A percentile compares a stretch with the other conserved stretches of the same genome.
phyloP scores from a whole-genome alignment of 805 yeast genomes.

The Naumovozyma castellii region DNA sequence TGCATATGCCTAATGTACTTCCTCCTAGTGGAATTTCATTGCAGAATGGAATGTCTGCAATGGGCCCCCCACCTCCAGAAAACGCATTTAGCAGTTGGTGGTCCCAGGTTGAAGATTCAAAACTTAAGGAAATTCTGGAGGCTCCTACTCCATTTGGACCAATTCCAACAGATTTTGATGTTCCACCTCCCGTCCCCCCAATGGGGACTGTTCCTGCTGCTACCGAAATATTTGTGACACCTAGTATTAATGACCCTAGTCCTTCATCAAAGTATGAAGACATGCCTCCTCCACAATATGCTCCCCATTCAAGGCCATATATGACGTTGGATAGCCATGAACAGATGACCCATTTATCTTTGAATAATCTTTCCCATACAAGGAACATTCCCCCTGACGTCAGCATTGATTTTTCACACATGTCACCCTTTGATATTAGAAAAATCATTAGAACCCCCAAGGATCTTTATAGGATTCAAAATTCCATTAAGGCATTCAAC shows the following conservation, averaged over 20 bases:
- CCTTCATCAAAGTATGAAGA: not conserved
- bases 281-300: not conserved
- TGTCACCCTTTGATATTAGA: slow-evolving; percentile 16
- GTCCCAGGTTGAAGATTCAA: slow-evolving; percentile 34
- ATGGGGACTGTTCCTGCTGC: too few relatives aligned
- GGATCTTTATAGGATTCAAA: slow-evolving; percentile 14
- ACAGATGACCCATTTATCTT: not conserved
- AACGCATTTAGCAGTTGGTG: slow-evolving; percentile 32
- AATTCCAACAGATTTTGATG: not conserved
- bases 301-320: slow-evolving; percentile 9
- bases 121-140: slow-evolving; percentile 14
- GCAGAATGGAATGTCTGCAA: not conserved
- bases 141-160: slow-evolving; percentile 1
- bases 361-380: not conserved
- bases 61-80: not conserved
- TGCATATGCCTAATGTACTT: not conserved
- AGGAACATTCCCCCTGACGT: not conserved
- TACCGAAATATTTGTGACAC: too few relatives aligned
- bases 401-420: not conserved
- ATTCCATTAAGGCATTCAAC: slow-evolving; percentile 17
- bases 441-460: slow-evolving; percentile 16
- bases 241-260: too few relatives aligned
- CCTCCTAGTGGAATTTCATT: not conserved
- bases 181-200: too few relatives aligned
- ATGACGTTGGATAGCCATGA: slow-evolving; percentile 9